Base-by-base conservation (phyloP, 2,329 filamentous ascomycete genomes). In the Colletotrichum endophyticum region DNA sequence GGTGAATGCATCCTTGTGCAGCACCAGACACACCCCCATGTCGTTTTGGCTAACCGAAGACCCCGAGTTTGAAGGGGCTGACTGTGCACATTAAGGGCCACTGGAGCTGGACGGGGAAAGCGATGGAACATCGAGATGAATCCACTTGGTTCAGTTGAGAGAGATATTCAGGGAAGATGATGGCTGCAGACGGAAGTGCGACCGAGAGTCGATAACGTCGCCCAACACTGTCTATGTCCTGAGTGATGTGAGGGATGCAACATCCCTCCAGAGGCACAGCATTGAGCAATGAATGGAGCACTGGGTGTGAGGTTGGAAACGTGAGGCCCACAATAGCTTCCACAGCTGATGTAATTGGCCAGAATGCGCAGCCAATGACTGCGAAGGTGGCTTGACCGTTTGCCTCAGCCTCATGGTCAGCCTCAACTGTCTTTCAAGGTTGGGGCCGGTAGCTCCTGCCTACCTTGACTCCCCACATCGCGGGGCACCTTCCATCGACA, bases 401-500 rank as follows among this genome's bases (percentile, higher is more conserved):
- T 44, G 25, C 22, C 28, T 39, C 72, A 75, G 72, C 75, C 75
- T 72, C 72, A 62, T 59, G 8, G 19, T 53, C 64, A 73, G 70
- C 70, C 73, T 73, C 70, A 69, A 30, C 25, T 44, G 19, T 67
- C 34, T 61, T 34, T 61, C 61, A 25, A 56, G 15, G 44, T 22
- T 44, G 57, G 57, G 49, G n/a, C 27, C 13, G 44, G 62, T 56
- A 69, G 63, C 59, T 68, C 70, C 74, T 36, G 30, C 57, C 70
- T 39, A 69, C 44, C 69, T 57, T 49, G n/a, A 27, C 30, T 68
- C 71, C 66, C 71, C 71, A 76, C 74, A 76, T 75, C 72, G 75
- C 72, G 75, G 75, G 75, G 75, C 75, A 75, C 30, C 36, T 34
- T 53, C 32, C 57, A 49, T 49, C 22, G 44, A 49, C 19, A 49